Percentiles rank a stretch among this genome's conserved stretches.
Evolutionary conservation across 139 green algal genomes (phyloP).

Genomic region (Haematococcus lacustris): DNA sequence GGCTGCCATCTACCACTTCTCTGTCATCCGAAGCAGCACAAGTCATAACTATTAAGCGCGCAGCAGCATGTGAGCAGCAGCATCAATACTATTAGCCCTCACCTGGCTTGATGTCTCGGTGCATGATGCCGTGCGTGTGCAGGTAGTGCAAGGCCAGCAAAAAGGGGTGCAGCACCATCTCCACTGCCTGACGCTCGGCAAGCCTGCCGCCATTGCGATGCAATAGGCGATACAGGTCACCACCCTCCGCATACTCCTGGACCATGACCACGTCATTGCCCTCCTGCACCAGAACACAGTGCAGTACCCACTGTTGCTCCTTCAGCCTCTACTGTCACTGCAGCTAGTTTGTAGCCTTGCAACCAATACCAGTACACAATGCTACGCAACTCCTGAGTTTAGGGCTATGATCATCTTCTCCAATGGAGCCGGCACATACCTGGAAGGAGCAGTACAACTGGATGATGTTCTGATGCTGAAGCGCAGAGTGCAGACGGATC

Average conservation of each 20-base stretch:
- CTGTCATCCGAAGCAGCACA: too few relatives aligned
- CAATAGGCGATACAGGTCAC: constrained; percentile 52
- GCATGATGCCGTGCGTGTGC: constrained; percentile 34
- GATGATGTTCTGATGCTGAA: constrained; percentile 57
- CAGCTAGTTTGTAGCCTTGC: too few relatives aligned
- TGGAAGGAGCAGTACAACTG: constrained; percentile 41
- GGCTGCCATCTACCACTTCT: too few relatives aligned
- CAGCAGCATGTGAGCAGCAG: constrained; percentile 1
- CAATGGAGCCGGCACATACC: constrained; percentile 13
- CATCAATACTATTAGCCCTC: neutral
- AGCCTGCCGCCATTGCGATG: constrained; percentile 48
- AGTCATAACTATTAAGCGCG: neutral
- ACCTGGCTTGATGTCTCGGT: constrained; percentile 32
- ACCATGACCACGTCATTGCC: constrained; percentile 50
- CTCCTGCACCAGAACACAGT: constrained; percentile 44
- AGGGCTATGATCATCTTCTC: too few relatives aligned
- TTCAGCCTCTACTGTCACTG: too few relatives aligned
- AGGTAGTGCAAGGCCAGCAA: constrained; percentile 51
- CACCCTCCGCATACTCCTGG: constrained; percentile 53
- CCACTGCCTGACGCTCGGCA: constrained; percentile 44
- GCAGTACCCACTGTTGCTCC: too few relatives aligned
- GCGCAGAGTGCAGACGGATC: constrained; percentile 40
- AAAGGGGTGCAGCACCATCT: constrained; percentile 61
- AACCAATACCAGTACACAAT: too few relatives aligned
- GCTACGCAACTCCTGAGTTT: too few relatives aligned